Conservation (phyloP, 2,329 filamentous ascomycete species). For the Curvularia sp. region DNA sequence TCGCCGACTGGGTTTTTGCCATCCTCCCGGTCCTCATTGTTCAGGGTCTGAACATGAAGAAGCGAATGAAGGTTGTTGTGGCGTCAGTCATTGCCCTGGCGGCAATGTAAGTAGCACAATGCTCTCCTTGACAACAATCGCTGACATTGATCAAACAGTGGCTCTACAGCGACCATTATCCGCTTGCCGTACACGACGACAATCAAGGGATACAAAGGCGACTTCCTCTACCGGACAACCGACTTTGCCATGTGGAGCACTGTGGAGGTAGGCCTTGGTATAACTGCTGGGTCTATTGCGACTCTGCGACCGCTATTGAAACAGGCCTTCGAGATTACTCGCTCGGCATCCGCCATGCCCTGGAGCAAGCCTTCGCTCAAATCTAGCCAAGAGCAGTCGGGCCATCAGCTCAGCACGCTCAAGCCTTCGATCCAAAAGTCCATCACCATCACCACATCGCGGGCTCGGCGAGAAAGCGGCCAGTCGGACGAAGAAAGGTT, state of each 20-base stretch:
- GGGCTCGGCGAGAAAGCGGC: constrained; percentile 28
- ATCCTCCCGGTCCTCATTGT: constrained; percentile 58
- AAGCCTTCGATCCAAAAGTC: constrained; percentile 28
- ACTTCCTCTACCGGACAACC: constrained; percentile 42
- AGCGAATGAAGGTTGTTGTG: constrained; percentile 60
- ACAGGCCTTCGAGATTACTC: constrained; percentile 22
- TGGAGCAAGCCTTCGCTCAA: constrained; percentile 25
- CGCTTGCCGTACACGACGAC: constrained; percentile 39
- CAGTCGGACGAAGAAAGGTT: constrained; percentile 34
- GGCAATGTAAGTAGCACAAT: constrained; percentile 36
- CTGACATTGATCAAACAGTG: constrained; percentile 28
- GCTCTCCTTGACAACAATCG: not conserved
- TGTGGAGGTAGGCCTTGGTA: constrained; percentile 39
- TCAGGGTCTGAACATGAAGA: constrained; percentile 63
- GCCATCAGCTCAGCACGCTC: constrained; percentile 24
- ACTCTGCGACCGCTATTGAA: constrained; percentile 38
- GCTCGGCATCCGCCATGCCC: constrained; percentile 25
- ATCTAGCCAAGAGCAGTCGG: constrained; percentile 15
- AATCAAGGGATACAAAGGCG: constrained; percentile 37
- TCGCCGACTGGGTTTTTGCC: constrained; percentile 43
- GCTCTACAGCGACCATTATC: constrained; percentile 51
- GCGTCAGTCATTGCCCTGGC: constrained; percentile 61
- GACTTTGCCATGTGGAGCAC: constrained; percentile 45
- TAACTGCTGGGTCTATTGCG: constrained; percentile 40
- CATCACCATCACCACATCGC: constrained; percentile 32